Conservation (phyloP, 2,329 filamentous ascomycete species). For the Sarocladium strictum region DNA sequence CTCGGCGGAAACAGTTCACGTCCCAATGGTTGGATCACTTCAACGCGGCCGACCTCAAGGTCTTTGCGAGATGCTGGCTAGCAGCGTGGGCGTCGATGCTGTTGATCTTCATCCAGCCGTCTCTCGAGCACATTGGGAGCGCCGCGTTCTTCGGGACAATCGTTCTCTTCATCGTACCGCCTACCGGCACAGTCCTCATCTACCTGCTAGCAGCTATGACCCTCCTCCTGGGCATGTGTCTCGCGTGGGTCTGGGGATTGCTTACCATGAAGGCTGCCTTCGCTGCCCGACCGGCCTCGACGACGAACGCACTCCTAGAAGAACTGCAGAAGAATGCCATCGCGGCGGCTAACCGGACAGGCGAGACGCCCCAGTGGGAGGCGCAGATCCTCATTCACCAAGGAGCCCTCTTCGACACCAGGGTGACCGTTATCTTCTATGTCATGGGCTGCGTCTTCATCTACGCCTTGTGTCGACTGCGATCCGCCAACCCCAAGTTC, state of each 20-base stretch:
- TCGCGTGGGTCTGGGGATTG: slow-evolving; percentile 45
- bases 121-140: slow-evolving; percentile 32
- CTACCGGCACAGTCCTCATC: slow-evolving; percentile 37
- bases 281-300: slow-evolving; percentile 32
- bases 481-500: slow-evolving; percentile 39
- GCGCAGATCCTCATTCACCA: slow-evolving; percentile 32
- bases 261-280: slow-evolving; percentile 41
- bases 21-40: slow-evolving; percentile 38
- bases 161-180: slow-evolving; percentile 38
- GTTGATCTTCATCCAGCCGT: slow-evolving; percentile 40
- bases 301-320: slow-evolving; percentile 27
- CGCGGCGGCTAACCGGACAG: slow-evolving; percentile 22
- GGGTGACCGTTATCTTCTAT: slow-evolving; percentile 32
- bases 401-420: slow-evolving; percentile 41
- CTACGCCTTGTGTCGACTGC: slow-evolving; percentile 35
- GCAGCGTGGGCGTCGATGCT: slow-evolving; percentile 39
- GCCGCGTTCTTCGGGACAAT: slow-evolving; percentile 38
- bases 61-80: slow-evolving; percentile 37
- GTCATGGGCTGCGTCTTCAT: slow-evolving; percentile 36
- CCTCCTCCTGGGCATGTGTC: slow-evolving; percentile 37
- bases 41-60: slow-evolving; percentile 40
- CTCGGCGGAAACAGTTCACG: no score
- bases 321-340: slow-evolving; percentile 30
- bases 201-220: slow-evolving; percentile 36
- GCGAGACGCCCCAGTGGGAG: slow-evolving; percentile 18